Evolutionary conservation across 1,139 yeast species (phyloP), one percentile per base, ranked within the genome.

Genomic region (Saccharomyces hybrid): DNA sequence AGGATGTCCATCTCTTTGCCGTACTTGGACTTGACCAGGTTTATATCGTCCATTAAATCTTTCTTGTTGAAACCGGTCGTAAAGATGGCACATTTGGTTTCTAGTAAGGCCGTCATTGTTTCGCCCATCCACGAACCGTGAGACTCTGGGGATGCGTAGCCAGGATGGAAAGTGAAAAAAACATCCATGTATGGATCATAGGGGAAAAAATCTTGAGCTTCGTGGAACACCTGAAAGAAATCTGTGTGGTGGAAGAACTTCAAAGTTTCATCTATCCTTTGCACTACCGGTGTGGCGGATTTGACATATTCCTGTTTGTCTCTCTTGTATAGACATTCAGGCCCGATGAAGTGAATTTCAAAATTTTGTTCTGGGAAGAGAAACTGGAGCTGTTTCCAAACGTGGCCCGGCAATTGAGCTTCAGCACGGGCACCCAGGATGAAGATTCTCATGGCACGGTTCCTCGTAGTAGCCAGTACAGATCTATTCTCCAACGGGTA

Each of bases 111-210:
- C 56, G 89, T 89, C 63, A 93, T 75, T 0, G 96, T 79, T 70
- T 86, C 84, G 60, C 81, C 80, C 96, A 97, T 90, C 98, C 98
- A 93, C 66, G 84, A 82, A 53, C 81, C 83, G 69, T 81, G 78
- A 51, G 87, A 81, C 67, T 89, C 96, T 11, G 89, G 88, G 19
- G 95, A 87, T 28, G 89, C 86, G 70, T 90, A 81, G 48, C 96
- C 96, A 1, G 99, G 98, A 71, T 93, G 98, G 86, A 91, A 93
- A 54, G 88, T 76, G 78, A 89, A 90, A 74, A 93, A 93, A 29
- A 83, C 82, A 70, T 93, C 99, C 70, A 88, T 79, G 71, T 91
- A 93, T 47, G 99, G 99, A 71, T 93, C 99, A 70, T 91, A 93
- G 14, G 99, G 99, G 84, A 90, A 89, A 69, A 93, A 86, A 72